Evolutionary conservation across 2,329 filamentous ascomycete species (phyloP).

Genomic region (Colletotrichum sp.): DNA sequence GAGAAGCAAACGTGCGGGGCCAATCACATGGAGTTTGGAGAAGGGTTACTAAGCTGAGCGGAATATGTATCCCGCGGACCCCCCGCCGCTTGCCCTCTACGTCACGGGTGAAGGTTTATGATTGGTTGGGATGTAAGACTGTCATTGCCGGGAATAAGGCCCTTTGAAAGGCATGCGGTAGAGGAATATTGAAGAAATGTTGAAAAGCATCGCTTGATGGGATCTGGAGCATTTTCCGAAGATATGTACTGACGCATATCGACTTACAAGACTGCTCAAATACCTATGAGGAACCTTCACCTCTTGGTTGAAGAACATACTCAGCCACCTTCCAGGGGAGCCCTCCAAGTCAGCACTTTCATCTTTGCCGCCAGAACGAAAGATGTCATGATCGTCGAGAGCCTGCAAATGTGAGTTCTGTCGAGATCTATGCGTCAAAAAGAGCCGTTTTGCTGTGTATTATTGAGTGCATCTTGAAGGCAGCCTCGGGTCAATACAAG

Average conservation of each 20-base stretch:
- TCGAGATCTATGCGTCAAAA: background rate
- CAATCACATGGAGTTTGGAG: background rate
- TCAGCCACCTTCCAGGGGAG: accelerated
- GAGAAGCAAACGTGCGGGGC: background rate
- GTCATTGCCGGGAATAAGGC: background rate
- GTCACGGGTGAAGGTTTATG: background rate
- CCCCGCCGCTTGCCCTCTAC: background rate
- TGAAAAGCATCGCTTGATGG: background rate
- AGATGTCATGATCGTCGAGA: background rate
- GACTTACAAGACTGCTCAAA: background rate
- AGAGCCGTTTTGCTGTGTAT: background rate
- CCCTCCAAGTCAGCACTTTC: background rate
- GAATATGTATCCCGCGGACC: conserved; percentile 5
- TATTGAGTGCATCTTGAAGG: background rate
- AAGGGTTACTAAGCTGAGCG: background rate
- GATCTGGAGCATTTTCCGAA: background rate
- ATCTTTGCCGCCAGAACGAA: background rate
- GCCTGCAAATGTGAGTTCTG: background rate
- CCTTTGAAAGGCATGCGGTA: background rate
- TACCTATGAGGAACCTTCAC: accelerated
- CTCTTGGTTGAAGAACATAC: accelerated
- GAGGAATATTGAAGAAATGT: background rate
- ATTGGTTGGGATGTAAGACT: background rate
- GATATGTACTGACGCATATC: background rate
- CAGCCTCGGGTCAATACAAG: background rate